Evolutionary conservation across 768 basidiomycete species (phyloP), one percentile per base, ranked within the genome.

Genomic region (Rhodotorula taiwanensis): DNA sequence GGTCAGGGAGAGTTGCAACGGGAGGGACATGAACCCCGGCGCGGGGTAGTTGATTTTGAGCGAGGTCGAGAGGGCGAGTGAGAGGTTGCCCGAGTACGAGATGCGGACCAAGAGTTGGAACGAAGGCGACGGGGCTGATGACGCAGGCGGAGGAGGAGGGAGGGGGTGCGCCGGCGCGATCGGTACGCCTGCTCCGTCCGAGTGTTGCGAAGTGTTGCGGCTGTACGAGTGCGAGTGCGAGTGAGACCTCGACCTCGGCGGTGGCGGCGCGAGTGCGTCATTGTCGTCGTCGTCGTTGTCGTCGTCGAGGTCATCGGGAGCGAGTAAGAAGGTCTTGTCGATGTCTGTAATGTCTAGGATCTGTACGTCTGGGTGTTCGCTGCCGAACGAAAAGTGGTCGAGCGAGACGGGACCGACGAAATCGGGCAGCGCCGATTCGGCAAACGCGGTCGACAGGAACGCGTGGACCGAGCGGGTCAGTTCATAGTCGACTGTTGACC

Each of bases 11-110:
- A 98, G 84, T 72, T 88, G 87, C 75, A 99, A 88, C 11, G 95
- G 95, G 30, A 99, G 81, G 20, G 89, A 86, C 93, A 99, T 97
- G 80, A 99, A 98, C 75, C 87, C 83, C 0, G 87, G 86, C 0
- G 91, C 91, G 9, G 95, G 95, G 75, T 98, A 97, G 77, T 99
- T 95, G 76, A 99, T 92, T 65, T 92, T 83, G 31, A 98, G 81
- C 14, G 90, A 93, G 0, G 95, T 98, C 34, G 88, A 85, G 58
- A 99, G 81, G 13, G 88, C 88, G 70, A 99, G 80, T 21, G 88
- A 86, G 14, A 98, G 80, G 75, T 95, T 85, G 47, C 73, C 72
- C 20, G 68, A 45, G 84, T 94, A 94, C 36, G 83, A 81, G 48
- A 97, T 78, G 71, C 85, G 84, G 0, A 99, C 79, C 74, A 97